Conservation (phyloP, 2,329 filamentous ascomycete genomes). For the Kalaharituber pfeilii region DNA sequence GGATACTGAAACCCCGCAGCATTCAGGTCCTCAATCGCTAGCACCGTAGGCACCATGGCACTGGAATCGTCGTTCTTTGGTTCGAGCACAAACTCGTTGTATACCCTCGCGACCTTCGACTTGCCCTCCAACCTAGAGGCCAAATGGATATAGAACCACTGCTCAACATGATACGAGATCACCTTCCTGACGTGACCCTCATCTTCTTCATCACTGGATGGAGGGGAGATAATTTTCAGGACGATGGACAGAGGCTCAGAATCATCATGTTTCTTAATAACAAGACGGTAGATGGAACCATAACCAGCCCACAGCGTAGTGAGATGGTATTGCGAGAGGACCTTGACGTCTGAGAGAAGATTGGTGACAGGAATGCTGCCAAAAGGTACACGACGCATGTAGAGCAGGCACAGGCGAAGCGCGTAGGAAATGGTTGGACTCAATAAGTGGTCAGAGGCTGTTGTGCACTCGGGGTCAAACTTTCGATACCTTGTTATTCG, state of each 20-base stretch:
- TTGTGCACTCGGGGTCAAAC: no score
- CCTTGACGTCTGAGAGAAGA: background rate
- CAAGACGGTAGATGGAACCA: constrained; percentile 19
- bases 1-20: constrained; percentile 31
- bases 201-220: constrained; percentile 2
- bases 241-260: constrained; percentile 8
- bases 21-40: constrained; percentile 37
- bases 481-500: no score
- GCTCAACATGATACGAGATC: constrained; percentile 49
- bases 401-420: no score
- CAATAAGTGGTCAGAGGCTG: no score
- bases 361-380: no score
- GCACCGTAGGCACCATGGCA: background rate
- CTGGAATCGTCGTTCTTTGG: background rate
- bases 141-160: constrained; percentile 44
- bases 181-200: constrained; percentile 42
- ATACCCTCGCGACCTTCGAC: background rate
- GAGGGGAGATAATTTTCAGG: constrained; percentile 18
- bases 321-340: constrained; percentile 3
- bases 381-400: no score
- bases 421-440: no score
- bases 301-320: constrained; percentile 20
- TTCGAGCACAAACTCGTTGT: background rate
- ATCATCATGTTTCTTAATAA: background rate
- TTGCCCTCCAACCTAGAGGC: constrained; percentile 32